Evolutionary conservation across 2,329 filamentous ascomycete genomes (phyloP), one percentile per base, ranked within the genome.

Genomic region (Onygenales sp.): DNA sequence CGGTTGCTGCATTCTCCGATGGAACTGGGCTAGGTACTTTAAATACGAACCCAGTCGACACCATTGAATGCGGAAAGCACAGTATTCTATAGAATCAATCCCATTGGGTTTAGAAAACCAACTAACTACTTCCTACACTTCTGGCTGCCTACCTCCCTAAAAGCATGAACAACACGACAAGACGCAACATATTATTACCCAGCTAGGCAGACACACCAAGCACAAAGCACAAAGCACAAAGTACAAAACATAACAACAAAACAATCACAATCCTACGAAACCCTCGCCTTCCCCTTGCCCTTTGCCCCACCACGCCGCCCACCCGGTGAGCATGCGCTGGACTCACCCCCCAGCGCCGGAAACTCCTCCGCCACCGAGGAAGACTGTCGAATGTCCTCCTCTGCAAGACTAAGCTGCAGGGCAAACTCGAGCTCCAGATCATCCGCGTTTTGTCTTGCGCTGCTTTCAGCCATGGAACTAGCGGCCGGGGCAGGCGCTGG

Each of bases 381-480:
- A 17, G 37, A 13, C 49, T 66, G 66, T 44, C 71, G 67, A 62
- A 77, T 79, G 62, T 78, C 70, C 59, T 81, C 76, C 60, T 84
- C 81, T 0, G 75, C 81, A 49, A 84, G 69, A 63, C 82, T 85
- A 31, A 85, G 63, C 63, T 82, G 80, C 56, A 84, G 67, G 0
- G 82, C 82, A 62, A 81, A 80, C 55, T 84, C 79, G 21, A 27
- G 21, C 55, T 49, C 46, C 34, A 85, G 62, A 64, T 85, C 82
- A 44, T 76, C 74, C 57, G 79, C 67, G 61, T 82, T 78, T 40
- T 68, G 59, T 63, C 74, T 60, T 61, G 67, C 31, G 63, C 71
- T 67, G 58, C 70, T 63, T 57, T 66, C 68, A 14, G 66, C 59
- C 21, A 27, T 4, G 21, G 21, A 27, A 52, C 62, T 57, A 5